Evolutionary conservation across 2,329 filamentous ascomycete species (phyloP), one percentile per base, ranked within the genome.

Genomic region (Arthroderma sp.): DNA sequence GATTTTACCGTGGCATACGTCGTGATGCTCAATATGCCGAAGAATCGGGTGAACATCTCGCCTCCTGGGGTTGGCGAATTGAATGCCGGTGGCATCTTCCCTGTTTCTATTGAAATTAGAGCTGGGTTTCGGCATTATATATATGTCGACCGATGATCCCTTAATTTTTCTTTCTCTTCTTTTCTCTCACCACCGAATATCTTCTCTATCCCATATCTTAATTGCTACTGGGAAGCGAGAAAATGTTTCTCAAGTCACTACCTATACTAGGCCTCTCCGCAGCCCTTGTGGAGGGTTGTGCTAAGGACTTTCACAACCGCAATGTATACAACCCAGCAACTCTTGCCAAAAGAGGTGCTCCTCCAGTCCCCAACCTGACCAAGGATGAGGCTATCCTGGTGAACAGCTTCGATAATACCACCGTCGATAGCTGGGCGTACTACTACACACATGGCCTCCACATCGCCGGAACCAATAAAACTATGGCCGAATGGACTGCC

Each of bases 401-500:
- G 31, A 54, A 50, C 31, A 56, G 56, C 10, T 55, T 61, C 43
- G 52, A 56, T 36, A 53, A 47, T 38, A 46, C 50, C 5, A 53
- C 53, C 8, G 48, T 61, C 11, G 54, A 53, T 28, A 50, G 52
- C 10, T 61, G 56, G 57, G 50, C 47, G 6, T 55, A 55, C 31
- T 60, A 59, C 43, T 59, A 57, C 39, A 56, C 57, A 9, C 53
- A 57, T 53, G 57, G 58, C 36, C 45, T 55, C 6, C 58, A 61
- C 48, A 27, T 61, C 7, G 58, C 58, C 5, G 59, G 59, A 6
- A 53, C 53, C 4, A 59, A 60, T 42, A 49, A 53, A 37, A 53
- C 53, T 38, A 52, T 55, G 49, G 54, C 57, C 9, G 54, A 61
- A 46, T 54, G 52, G 52, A 62, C 59, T 4, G 58, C 53, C 2